Evolutionary conservation across 2,329 filamentous ascomycete species (phyloP), one percentile per base, ranked within the genome.

Genomic region (Gaeumannomyces tritici): DNA sequence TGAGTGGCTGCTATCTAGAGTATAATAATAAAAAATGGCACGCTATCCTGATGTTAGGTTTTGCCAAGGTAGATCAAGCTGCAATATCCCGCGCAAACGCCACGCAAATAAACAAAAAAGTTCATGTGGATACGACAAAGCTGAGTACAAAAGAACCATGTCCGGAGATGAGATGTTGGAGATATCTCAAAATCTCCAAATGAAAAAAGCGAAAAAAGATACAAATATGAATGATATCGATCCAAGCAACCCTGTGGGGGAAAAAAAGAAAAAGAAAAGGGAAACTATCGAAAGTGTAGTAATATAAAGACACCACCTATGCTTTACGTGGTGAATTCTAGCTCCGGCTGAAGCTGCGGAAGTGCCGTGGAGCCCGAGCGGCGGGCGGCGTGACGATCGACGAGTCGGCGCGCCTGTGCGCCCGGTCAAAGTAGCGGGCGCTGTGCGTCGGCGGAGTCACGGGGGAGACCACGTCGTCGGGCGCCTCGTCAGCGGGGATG

Each of bases 391-490:
- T 61, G 24, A 61, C 60, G 24, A 57, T n/a, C 55, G 60, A 57
- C 13, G 54, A 47, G 33, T 61, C 60, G 11, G 55, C 60, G 31
- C 59, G 51, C 27, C 51, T 35, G 59, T 60, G 59, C 21, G 21
- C 42, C 42, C 42, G 42, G 2, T 51, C 42, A n/a, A 51, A 51
- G 42, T 51, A 51, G 42, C 42, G 42, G 18, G 42, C 21, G 21
- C 42, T 51, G 42, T n/a, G n/a, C 18, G 18, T 51, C 1, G 42
- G 59, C 27, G 62, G 64, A 42, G 63, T 67, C 55, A 69, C 31
- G 9, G 68, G 67, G 24, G 65, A 67, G 4, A 68, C 65, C 2
- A 65, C 26, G 24, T 68, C 26, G 18, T 68, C 63, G 6, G 59
- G 61, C 12, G 57, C 33, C 42, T 51, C 42, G 4, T 51, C 42